Base-by-base conservation (phyloP, 192 early-diverging fungal genomes). In the Fimicolochytrium jonesii region DNA sequence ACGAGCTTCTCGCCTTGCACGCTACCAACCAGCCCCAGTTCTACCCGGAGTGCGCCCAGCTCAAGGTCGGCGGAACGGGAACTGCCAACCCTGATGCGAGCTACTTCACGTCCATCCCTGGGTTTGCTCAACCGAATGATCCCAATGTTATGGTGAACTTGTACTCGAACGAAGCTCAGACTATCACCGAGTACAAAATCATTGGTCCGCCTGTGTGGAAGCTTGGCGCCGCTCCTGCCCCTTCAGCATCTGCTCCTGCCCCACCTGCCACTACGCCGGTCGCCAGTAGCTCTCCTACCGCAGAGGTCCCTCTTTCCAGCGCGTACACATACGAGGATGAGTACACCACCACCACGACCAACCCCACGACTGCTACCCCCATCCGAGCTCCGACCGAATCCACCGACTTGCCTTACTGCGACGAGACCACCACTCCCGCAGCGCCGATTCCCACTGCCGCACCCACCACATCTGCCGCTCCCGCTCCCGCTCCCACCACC, bases 41-140 rank as follows among this genome's bases (percentile, higher is more conserved):
- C 41, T 55, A 55, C 41, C 30, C 53, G 34, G 53, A 55, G 41
- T 55, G 53, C 53, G 53, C 53, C 7, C 13, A 55, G 17, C 7
- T 55, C 18, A 33, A 34, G 18, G 31, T 55, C 22, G 18, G 15
- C 9, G 53, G 53, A 39, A 18, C 53, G 10, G 53, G 53, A 6
- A 39, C 53, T 22, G 53, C 46, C 23, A 48, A 7, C 9, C 46
- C 46, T 48, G 46, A 9, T 6, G 23, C 15, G 7, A 9, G 15
- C 22, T 48, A 17, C 46, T 9, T 20, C 10, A 22, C 23, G 7
- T 11, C 46, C 22, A 48, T 48, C 22, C 46, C 46, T 22, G 46
- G 46, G 6, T 48, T 7, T 22, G 46, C 15, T 22, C 7, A 48
- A 7, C 15, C 46, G 10, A 22, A 20, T 48, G 46, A 39, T 7